These are phyloP conservation scores for Tuber umbilicatum DNA, from an alignment of 495 filamentous ascomycete genomes.

Conservation along the genomic window DNA sequence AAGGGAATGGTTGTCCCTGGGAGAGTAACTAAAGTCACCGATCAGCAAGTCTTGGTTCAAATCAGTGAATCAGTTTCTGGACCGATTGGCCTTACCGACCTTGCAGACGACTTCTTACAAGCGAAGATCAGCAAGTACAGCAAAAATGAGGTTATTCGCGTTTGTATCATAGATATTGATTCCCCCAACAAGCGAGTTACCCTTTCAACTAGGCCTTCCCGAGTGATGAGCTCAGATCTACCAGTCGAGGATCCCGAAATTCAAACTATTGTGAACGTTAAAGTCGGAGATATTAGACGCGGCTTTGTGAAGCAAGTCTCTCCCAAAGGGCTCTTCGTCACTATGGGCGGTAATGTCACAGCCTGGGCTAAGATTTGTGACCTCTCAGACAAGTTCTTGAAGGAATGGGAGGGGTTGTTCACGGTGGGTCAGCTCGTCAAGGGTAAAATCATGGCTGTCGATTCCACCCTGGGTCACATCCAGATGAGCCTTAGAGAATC, in stretches of 20 bases:
- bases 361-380: constrained; percentile 77
- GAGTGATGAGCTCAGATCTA: constrained; percentile 76
- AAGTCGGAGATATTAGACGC: constrained; percentile 70
- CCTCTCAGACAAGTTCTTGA: constrained; percentile 81
- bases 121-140: constrained; percentile 54
- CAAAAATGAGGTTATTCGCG: constrained; percentile 78
- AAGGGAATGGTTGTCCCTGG: constrained; percentile 73
- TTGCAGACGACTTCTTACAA: constrained; percentile 76
- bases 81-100: constrained; percentile 66
- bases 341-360: constrained; percentile 68
- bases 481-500: constrained; percentile 84
- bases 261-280: constrained; percentile 58
- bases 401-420: constrained; percentile 91
- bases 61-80: constrained; percentile 69
- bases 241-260: constrained; percentile 78
- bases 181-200: constrained; percentile 70
- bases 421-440: constrained; percentile 81
- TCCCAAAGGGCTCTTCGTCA: constrained; percentile 78
- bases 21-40: constrained; percentile 77
- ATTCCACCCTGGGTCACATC: constrained; percentile 58
- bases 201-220: constrained; percentile 78
- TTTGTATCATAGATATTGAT: constrained; percentile 75
- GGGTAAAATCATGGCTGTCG: constrained; percentile 67
- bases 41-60: constrained; percentile 74
- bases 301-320: constrained; percentile 84